Conservation (phyloP, 257 asterid genomes). For the Solanum rostratum region DNA sequence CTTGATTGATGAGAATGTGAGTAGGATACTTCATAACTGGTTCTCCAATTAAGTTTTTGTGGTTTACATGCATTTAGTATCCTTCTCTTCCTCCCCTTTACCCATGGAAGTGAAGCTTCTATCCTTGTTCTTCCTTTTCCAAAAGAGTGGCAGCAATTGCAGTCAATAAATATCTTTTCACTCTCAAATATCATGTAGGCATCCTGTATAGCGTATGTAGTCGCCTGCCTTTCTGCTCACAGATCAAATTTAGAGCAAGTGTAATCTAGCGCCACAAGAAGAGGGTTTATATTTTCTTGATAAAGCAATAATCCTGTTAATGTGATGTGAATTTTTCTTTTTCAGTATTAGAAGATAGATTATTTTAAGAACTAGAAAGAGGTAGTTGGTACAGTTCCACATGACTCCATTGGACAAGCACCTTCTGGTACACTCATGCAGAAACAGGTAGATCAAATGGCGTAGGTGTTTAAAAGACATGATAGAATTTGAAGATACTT, state of each 20-base stretch:
- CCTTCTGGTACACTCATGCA: neutral
- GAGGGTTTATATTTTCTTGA: neutral
- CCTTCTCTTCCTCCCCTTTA: neutral
- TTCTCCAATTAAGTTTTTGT: neutral
- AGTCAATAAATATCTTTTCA: neutral
- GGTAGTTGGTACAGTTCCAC: neutral
- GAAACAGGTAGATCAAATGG: neutral
- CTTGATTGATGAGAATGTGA: conserved; percentile 57
- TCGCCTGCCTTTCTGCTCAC: neutral
- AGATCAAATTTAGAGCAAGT: neutral
- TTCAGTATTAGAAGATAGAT: neutral
- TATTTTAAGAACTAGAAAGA: neutral
- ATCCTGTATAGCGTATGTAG: neutral
- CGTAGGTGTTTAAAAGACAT: neutral
- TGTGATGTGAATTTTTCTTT: neutral
- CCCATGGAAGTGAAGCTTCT: neutral
- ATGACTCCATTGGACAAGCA: neutral
- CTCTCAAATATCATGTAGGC: neutral
- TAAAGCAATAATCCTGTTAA: neutral
- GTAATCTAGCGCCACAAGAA: neutral
- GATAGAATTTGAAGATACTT: neutral
- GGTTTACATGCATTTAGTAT: neutral
- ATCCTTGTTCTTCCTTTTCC: neutral
- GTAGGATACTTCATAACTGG: conserved; percentile 16
- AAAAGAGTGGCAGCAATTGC: neutral